phyloP scores from a whole-genome alignment of 331 rosid genomes.

The Prunus yedoensis region DNA sequence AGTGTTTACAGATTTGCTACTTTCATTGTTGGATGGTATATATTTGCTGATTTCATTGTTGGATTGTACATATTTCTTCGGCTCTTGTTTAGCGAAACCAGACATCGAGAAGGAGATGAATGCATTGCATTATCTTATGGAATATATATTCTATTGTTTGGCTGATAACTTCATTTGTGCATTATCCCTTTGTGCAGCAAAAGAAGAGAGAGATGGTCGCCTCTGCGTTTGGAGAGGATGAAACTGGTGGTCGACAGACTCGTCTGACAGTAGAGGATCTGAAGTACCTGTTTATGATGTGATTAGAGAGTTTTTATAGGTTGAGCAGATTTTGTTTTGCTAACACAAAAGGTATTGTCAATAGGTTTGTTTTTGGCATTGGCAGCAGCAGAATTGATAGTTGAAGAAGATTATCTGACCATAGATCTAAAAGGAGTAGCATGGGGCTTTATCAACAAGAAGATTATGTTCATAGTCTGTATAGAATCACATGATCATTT shows the following conservation, averaged over 20 bases:
- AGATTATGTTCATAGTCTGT: constrained; percentile 44
- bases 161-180: background rate
- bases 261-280: constrained; percentile 96
- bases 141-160: background rate
- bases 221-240: constrained; percentile 98
- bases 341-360: constrained; percentile 39
- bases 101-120: background rate
- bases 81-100: no score
- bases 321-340: constrained; percentile 35
- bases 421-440: constrained; percentile 27
- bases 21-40: background rate
- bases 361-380: constrained; percentile 31
- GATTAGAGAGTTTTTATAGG: constrained; percentile 40
- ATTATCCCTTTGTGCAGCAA: constrained; percentile 49
- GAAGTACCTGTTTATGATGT: constrained; percentile 94
- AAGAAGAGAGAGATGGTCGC: constrained; percentile 97
- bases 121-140: background rate
- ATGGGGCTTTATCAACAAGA: constrained; percentile 37
- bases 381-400: constrained; percentile 22
- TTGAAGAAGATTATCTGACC: constrained; percentile 39
- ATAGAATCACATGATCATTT: constrained; percentile 46
- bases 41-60: background rate
- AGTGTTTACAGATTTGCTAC: background rate
- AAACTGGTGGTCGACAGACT: constrained; percentile 73
- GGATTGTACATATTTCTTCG: no score